Conservation (phyloP, 116 monocot genomes). For the Papilionanthe hybrid region DNA sequence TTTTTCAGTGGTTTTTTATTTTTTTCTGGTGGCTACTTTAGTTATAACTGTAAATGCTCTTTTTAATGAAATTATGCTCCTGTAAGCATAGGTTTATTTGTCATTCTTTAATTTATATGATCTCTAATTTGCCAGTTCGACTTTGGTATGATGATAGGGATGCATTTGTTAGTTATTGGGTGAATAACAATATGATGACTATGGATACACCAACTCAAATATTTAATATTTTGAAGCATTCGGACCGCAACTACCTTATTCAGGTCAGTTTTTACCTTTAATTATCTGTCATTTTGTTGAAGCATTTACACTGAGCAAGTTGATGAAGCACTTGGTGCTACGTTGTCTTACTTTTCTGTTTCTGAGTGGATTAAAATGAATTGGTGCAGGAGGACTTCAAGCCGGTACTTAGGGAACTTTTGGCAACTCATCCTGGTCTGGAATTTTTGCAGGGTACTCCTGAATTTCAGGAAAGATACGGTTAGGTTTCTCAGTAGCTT, state of each 20-base stretch:
- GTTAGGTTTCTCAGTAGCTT: constrained; percentile 18
- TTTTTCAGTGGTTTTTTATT: not conserved
- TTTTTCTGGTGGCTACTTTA: not conserved
- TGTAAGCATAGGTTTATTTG: not conserved
- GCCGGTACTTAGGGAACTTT: constrained; percentile 67
- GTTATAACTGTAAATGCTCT: not conserved
- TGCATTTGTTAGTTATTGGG: constrained; percentile 82
- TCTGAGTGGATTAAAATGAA: constrained; percentile 3
- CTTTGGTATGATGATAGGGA: constrained; percentile 46
- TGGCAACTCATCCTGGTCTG: constrained; percentile 75
- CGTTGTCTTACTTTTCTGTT: not conserved
- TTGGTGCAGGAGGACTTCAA: constrained; percentile 65
- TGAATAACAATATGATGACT: constrained; percentile 81
- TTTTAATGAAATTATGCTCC: not conserved
- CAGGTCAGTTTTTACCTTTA: constrained; percentile 38
- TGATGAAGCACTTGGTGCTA: no score
- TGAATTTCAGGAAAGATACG: constrained; percentile 89
- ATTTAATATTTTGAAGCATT: constrained; percentile 74
- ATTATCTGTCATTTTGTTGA: not conserved
- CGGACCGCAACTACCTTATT: constrained; percentile 62
- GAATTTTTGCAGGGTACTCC: constrained; percentile 68
- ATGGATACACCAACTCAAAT: constrained; percentile 75
- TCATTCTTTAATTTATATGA: no score
- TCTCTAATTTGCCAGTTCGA: no score
- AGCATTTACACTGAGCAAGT: no score